Conservation (phyloP, 106 monocot genomes). For the Amphibolis antarctica region DNA sequence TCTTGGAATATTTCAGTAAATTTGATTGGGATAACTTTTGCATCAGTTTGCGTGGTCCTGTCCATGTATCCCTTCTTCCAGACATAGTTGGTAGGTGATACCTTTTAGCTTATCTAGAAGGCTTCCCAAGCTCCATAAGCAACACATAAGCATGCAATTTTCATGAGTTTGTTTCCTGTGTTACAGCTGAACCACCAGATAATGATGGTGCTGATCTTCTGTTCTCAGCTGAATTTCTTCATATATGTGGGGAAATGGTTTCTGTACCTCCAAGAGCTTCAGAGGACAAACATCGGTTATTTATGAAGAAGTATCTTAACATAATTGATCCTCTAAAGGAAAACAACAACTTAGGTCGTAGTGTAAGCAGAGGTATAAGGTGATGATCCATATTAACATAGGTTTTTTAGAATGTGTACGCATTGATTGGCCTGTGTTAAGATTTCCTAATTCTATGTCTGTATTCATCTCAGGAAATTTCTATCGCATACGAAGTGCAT, state of each 20-base stretch:
- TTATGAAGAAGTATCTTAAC: conserved; percentile 59
- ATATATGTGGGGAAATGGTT: conserved; percentile 25
- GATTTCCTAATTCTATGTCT: neutral
- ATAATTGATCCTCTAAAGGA: conserved; percentile 81
- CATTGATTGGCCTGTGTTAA: neutral
- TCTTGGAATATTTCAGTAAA: conserved; percentile 73
- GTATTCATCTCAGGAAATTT: conserved; percentile 43
- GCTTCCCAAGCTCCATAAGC: too few relatives aligned
- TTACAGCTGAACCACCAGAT: conserved; percentile 40
- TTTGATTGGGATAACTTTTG: conserved; percentile 81
- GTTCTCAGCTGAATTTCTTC: conserved; percentile 51
- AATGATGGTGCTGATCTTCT: conserved; percentile 30
- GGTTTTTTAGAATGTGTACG: neutral
- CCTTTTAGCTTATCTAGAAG: neutral
- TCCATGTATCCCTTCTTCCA: conserved; percentile 46
- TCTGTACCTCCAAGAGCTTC: conserved; percentile 20
- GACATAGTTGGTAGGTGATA: conserved; percentile 36
- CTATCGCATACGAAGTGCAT: conserved; percentile 75
- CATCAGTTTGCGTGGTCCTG: conserved; percentile 65
- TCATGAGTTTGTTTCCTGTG: too few relatives aligned
- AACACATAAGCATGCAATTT: too few relatives aligned
- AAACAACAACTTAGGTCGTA: conserved; percentile 85
- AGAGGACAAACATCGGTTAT: conserved; percentile 27
- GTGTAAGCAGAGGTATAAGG: conserved; percentile 61
- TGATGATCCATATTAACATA: neutral